Conservation (phyloP, 2,329 filamentous ascomycete species). For the Diaporthe humulicola region DNA sequence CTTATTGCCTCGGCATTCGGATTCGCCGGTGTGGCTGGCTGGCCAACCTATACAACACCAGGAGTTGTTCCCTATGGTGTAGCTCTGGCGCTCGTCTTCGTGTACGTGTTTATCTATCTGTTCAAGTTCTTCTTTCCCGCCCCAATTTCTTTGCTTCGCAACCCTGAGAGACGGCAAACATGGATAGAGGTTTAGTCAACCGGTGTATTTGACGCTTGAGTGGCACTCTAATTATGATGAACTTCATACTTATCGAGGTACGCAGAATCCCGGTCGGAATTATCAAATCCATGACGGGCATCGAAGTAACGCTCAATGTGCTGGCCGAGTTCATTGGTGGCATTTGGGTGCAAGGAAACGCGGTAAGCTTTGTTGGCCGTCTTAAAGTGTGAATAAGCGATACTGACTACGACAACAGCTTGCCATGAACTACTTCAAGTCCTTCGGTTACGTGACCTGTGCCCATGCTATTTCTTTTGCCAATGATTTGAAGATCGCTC, state of each 20-base stretch:
- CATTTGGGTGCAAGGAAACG: constrained; percentile 56
- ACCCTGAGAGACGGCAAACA: no score
- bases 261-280: constrained; percentile 58
- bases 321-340: constrained; percentile 64
- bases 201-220: no score
- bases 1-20: constrained; percentile 42
- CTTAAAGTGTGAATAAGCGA: no score
- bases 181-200: neutral
- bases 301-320: constrained; percentile 52
- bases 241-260: neutral
- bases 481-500: constrained; percentile 48
- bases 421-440: constrained; percentile 63
- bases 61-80: constrained; percentile 59
- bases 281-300: constrained; percentile 57
- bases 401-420: constrained; percentile 41
- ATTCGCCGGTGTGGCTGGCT: constrained; percentile 48
- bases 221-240: no score
- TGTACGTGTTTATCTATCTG: constrained; percentile 39
- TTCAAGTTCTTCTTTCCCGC: no score
- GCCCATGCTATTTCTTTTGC: constrained; percentile 65
- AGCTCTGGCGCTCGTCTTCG: constrained; percentile 55
- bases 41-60: constrained; percentile 45
- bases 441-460: constrained; percentile 49
- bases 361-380: constrained; percentile 38
- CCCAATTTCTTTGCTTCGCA: accelerated